These are phyloP conservation scores for Umbelopsis isabellina DNA, from an alignment of 192 early-diverging fungal genomes.

Conservation along the genomic window DNA sequence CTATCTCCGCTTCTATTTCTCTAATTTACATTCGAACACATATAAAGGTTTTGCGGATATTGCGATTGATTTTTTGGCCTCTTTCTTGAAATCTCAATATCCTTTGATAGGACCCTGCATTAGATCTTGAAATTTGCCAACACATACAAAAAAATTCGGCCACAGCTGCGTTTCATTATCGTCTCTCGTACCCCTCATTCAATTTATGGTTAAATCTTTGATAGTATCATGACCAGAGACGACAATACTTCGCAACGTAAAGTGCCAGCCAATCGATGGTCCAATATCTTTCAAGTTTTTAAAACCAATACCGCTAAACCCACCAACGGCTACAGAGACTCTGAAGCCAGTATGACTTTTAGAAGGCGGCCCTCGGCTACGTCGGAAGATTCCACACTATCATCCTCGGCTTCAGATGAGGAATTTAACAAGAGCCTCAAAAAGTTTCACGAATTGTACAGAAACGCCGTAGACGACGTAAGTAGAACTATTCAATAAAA, in stretches of 20 bases:
- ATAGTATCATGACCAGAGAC: background rate
- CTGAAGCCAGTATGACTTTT: background rate
- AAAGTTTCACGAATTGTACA: constrained; percentile 4
- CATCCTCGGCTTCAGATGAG: background rate
- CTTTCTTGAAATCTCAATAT: no score
- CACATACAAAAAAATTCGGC: no score
- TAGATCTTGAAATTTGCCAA: no score
- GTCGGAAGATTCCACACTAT: constrained; percentile 3
- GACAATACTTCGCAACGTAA: background rate
- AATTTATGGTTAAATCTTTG: background rate
- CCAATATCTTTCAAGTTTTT: constrained; percentile 1
- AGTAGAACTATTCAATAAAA: background rate
- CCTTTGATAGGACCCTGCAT: no score
- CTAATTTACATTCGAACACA: no score
- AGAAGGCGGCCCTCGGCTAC: constrained; percentile 4
- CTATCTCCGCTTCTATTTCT: no score
- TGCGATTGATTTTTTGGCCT: no score
- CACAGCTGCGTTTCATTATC: background rate
- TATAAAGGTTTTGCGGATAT: no score
- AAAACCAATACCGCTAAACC: background rate
- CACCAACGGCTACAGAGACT: background rate
- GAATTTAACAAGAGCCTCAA: background rate
- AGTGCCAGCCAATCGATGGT: background rate
- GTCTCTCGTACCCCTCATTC: background rate
- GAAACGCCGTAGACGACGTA: constrained; percentile 6